Percentiles rank a stretch among this genome's conserved stretches.
These are phyloP conservation scores for Erysiphe neolycopersici DNA, from an alignment of 2,329 filamentous ascomycete genomes.

Conservation along the genomic window DNA sequence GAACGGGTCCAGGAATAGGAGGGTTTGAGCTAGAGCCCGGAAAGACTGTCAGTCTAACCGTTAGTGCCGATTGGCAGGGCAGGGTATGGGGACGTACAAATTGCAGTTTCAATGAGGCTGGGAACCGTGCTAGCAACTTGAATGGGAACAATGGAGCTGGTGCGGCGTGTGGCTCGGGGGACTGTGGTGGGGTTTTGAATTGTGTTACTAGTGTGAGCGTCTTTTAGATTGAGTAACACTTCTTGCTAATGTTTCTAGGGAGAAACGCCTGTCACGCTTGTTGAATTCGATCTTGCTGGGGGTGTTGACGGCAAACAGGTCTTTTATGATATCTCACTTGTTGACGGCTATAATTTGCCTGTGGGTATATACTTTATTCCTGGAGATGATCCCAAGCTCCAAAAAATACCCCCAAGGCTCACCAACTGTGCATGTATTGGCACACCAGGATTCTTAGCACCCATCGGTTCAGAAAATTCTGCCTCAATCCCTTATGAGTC, in stretches of 20 bases:
- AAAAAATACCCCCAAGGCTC: slow-evolving; percentile 42
- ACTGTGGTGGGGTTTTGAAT: slow-evolving; percentile 43
- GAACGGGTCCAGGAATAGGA: slow-evolving; percentile 34
- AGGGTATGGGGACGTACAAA: slow-evolving; percentile 66
- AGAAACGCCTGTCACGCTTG: slow-evolving; percentile 45
- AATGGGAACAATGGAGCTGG: slow-evolving; percentile 18
- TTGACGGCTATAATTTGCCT: slow-evolving; percentile 64
- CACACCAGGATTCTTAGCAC: slow-evolving; percentile 32
- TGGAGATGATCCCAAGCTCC: slow-evolving; percentile 30
- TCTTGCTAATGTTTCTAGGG: slow-evolving; percentile 23
- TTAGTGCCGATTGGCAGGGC: slow-evolving; percentile 53
- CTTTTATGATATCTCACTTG: slow-evolving; percentile 65
- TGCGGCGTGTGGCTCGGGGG: slow-evolving; percentile 43
- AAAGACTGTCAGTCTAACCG: slow-evolving; percentile 30
- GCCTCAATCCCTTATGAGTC: slow-evolving; percentile 35
- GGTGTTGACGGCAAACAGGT: slow-evolving; percentile 32
- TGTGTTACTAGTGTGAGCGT: slow-evolving; percentile 39
- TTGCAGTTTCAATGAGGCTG: slow-evolving; percentile 45
- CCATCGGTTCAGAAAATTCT: slow-evolving; percentile 17
- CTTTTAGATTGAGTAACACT: not conserved
- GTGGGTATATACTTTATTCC: slow-evolving; percentile 34
- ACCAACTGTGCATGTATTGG: slow-evolving; percentile 56
- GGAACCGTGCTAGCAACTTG: slow-evolving; percentile 22
- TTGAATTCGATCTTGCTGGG: slow-evolving; percentile 53
- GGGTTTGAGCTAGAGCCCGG: slow-evolving; percentile 42